phyloP scores from a whole-genome alignment of 140 eudicot species.

The Cichorium intybus region DNA sequence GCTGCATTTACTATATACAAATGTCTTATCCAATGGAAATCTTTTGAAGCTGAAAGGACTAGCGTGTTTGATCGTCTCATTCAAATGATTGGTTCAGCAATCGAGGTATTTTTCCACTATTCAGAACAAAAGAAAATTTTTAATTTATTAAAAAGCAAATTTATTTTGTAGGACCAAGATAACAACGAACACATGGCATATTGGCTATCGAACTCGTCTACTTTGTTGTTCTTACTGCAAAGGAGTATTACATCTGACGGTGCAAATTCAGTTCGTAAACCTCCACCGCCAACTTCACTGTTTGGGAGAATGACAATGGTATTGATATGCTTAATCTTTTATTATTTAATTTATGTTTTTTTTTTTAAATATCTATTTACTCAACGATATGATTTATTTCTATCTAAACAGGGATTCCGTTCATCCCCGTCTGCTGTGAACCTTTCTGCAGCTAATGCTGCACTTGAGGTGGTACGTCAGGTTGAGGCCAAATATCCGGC shows the following conservation, averaged over 20 bases:
- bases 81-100: conserved; percentile 95
- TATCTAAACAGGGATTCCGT: conserved; percentile 68
- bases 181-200: conserved; percentile 88
- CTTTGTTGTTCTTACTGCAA: conserved; percentile 81
- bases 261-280: conserved; percentile 61
- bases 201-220: conserved; percentile 91
- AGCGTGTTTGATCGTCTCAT: conserved; percentile 97
- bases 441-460: conserved; percentile 79
- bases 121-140: background rate
- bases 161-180: conserved; percentile 73
- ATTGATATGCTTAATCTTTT: conserved; percentile 16
- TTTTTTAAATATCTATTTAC: background rate
- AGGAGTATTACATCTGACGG: conserved; percentile 65
- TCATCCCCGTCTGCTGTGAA: conserved; percentile 80
- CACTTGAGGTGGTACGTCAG: conserved; percentile 85
- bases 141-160: too few species aligned
- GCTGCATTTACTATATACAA: conserved; percentile 96
- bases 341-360: background rate
- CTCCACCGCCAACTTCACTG: conserved; percentile 70
- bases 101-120: conserved; percentile 71
- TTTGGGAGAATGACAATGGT: conserved; percentile 99
- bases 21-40: conserved; percentile 96
- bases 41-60: conserved; percentile 97
- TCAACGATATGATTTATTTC: conserved; percentile 5
- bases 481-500: conserved; percentile 98